Evolutionary conservation across 495 filamentous ascomycete species (phyloP), one percentile per base, ranked within the genome.

Genomic region (Annulohypoxylon stygium): DNA sequence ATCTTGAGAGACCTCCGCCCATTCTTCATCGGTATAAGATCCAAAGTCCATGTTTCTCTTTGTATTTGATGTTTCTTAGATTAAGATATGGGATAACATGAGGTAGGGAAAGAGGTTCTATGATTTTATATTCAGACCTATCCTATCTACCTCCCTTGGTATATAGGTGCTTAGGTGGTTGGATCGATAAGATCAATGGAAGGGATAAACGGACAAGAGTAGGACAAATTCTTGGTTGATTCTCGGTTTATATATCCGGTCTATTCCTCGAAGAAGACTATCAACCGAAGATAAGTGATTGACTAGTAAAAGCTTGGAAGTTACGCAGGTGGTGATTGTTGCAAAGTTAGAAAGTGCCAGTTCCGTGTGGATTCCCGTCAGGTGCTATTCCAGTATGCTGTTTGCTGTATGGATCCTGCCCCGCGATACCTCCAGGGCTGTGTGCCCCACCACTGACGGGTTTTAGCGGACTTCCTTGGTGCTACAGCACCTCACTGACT

Each of bases 21-120:
- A 91, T 57, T 87, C 84, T n/a, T 85, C 78, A 30, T 90, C 86
- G n/a, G 79, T 79, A 36, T 82, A 77, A 14, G 67, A 11, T 23
- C 57, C 57, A 43, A 25, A 60, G 4, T 64, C 20, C 72, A 69
- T 69, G 67, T 69, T 37, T 69, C 64, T 14, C 30, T 34, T 18
- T 4, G 59, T 61, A 37, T 51, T 39, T 50, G 26, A 14, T 1
- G 37, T 37, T 59, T 61, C 33, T 45, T 26, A 30, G 33, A 34
- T 12, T 14, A 37, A 16, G 9, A 39, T 14, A 33, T 6, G n/a
- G 12, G 5, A 25, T 33, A 50, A 20, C 3, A 30, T 30, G 5
- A 30, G 5, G 30, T 30, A 3, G 41, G 9, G 26, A 30, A 30
- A 2, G 12, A 34, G 37, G 39, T 30, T 30, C 5, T 30, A 61